A percentile compares a stretch with the other conserved stretches of the same genome.
Conservation (phyloP, 179 eudicot genomes). For the Amaranthus tricolor region DNA sequence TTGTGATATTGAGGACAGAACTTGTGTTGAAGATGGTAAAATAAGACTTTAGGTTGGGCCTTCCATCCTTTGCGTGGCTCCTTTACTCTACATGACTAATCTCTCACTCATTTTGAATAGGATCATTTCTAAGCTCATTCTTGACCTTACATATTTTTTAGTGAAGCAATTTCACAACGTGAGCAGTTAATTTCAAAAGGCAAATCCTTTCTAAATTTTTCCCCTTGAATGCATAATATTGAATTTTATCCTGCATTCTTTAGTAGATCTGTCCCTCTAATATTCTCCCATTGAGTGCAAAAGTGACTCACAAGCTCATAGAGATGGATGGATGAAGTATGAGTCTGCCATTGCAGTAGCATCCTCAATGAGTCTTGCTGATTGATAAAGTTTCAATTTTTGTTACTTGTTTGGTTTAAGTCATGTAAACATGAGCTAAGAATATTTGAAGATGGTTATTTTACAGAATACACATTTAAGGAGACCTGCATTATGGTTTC, state of each 20-base stretch:
- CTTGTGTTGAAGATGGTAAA: background rate
- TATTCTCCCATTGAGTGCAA: no score
- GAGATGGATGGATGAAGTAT: no score
- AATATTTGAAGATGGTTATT: background rate
- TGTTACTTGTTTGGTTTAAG: background rate
- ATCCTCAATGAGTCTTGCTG: background rate
- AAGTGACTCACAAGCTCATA: no score
- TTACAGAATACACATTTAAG: background rate
- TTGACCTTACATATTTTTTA: background rate
- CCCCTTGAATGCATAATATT: background rate
- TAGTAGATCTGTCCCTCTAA: no score
- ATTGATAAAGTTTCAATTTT: background rate
- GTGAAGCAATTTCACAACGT: background rate
- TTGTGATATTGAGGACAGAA: background rate
- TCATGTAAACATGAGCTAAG: background rate
- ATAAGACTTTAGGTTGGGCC: background rate
- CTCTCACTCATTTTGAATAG: background rate
- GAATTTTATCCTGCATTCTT: no score
- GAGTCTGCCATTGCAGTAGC: background rate
- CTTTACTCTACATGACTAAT: background rate
- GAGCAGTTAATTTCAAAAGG: background rate
- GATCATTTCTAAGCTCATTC: background rate
- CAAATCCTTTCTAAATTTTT: background rate
- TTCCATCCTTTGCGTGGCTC: background rate
- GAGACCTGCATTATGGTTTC: background rate